Evolutionary conservation across 169 alveolate species (phyloP), one percentile per base, ranked within the genome.

Genomic region (Cystoisospora suis): DNA sequence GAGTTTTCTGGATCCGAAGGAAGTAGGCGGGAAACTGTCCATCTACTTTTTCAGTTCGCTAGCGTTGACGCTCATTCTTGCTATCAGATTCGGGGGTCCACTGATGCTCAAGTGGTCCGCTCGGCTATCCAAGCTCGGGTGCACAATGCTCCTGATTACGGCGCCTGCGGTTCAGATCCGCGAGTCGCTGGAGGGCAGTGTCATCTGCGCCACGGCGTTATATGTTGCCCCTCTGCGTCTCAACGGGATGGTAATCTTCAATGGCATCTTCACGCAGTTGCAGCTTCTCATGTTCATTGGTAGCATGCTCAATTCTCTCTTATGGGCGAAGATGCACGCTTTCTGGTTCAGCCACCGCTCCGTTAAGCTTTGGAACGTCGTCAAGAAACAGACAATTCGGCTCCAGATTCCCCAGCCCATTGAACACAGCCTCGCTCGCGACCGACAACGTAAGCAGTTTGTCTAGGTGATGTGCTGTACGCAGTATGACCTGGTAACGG

Each of bases 51-150:
- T 81, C 46, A 3, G 56, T 34, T 81, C 88, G 40, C 34, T 53
- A 17, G 32, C n/a, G 12, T 34, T 81, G 77, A 81, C 75, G 53
- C 1, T 12, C 72, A 23, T 81, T 4, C 88, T 81, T 34, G 75
- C 75, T 27, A n/a, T 81, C 56, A 81, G 56, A 53, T 81, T 29
- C 49, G 88, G 56, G 36, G 88, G 88, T 49, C 88, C 88, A 9
- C 77, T 46, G 58, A 81, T 81, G 88, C 88, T 81, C 40, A 5
- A 4, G 53, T 38, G 59, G 42, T 81, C 88, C 0, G 49, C 36
- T 3, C 32, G 46, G 40, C 70, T 81, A 20, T 81, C 88, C 70
- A 38, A 81, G 40, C 53, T 81, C 32, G 34, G 45, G 47, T 49
- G 59, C 36, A 53, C 75, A 15, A 3, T 49, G 32, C 75, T 81